Base-by-base conservation (phyloP, 805 yeast genomes). In the Barnettozyma pratensis region DNA sequence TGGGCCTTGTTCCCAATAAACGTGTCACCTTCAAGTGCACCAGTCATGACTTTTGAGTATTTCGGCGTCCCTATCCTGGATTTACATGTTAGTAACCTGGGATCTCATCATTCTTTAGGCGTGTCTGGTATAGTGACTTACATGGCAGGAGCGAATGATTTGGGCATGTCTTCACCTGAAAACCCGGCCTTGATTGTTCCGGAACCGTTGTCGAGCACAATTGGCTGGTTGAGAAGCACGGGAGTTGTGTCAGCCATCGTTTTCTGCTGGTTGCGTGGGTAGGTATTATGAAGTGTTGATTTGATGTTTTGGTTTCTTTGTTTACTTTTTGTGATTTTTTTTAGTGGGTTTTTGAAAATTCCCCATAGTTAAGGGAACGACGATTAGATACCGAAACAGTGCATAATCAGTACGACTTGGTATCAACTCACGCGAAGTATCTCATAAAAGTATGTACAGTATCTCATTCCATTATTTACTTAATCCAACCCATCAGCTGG, bases 131-230 rank as follows among this genome's bases (percentile, higher is more conserved):
- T 4, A 10, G 7, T 14, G 29, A 64, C 72, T 38, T 56, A 70
- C 64, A 83, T 66, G 26, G 88, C 69, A 3, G 90, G 81, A 30
- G 81, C 79, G 55, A 73, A 74, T 41, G 77, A 65, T 57, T 80
- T 76, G 4, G 98, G 98, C 55, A 72, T 76, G 44, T 88, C 94
- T 55, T 87, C 95, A 26, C 97, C 97, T 0, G 97, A 96, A 65
- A 91, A 87, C 1, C 98, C 97, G 1, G 95, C 87, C 62, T 89
- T 86, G 47, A 91, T 71, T 37, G 76, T 75, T 1, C 96, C 96
- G 4, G 96, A 84, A 7, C 98, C 97, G 66, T 82, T 83, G 62
- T 85, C 92, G n/a, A 85, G 68, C 36, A 85, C 89, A 34, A 85
- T 71, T 4, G 91, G 90, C 63, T 85, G 92, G 59, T 84, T 84